Evolutionary conservation across 257 asterid genomes (phyloP), one percentile per base, ranked within the genome.

Genomic region (Penstemon barbatus): DNA sequence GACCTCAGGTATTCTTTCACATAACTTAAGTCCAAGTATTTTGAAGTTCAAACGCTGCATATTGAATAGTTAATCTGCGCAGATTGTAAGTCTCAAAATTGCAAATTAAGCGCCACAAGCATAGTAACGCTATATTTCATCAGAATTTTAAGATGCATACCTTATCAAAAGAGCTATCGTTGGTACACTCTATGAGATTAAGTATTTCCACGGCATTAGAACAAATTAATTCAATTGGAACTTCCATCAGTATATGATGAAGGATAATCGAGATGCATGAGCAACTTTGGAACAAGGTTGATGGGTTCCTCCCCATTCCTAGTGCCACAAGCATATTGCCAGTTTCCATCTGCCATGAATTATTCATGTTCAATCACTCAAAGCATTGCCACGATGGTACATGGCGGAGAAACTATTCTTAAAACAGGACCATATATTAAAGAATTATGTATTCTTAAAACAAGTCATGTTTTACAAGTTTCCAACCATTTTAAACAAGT

Each of bases 1-100:
- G 72, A 89, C 84, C 77, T 74, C 89, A 63, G 86, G 71, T 72
- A 87, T 81, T 59, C 72, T 87, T 78, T 91, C 98, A 72, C 90
- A 85, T 57, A 91, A 87, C 83, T 92, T 89, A 71, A 82, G 81
- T 76, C 96, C 98, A 70, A 89, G 90, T 68, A 87, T 84, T 80
- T 86, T 89, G 89, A 82, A 84, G 89, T 89, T 91, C 83, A 89
- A 82, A 79, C 72, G 74, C 98, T 91, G 94, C 90, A 88, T 66
- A 74, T 78, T 55, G 64, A 79, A 74, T 65, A 71, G 77, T 68
- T 73, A 81, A 77, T 74, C 75, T 74, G 77, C 69, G 70, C 55
- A 50, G 70, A 69, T 69, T 52, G 70, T 66, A 77, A 71, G 63
- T 61, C 69, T 69, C 51, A 63, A 52, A 67, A 64, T 58, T 53